Base-by-base conservation (phyloP, 2,329 filamentous ascomycete genomes). In the Penicillium sp. region DNA sequence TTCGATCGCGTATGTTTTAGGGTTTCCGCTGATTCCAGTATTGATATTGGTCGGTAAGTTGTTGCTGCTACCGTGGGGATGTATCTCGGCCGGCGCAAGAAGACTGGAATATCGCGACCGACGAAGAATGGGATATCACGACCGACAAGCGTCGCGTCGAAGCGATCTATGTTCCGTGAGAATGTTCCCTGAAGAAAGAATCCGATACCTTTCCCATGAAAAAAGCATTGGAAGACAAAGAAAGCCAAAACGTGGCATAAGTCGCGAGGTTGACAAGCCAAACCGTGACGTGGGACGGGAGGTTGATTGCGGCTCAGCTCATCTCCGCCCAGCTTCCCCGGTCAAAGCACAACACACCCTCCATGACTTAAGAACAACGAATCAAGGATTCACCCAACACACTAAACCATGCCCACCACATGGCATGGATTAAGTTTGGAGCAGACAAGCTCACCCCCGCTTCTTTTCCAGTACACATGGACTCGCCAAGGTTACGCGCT, bases 401-500 rank as follows among this genome's bases (percentile, higher is more conserved):
- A 6, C n/a, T 24, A 39, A 47, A 31, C 9, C 14, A 78, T 77
- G 75, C 49, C 68, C 49, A 55, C 62, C 37, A 63, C 56, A 61
- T 79, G 77, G 77, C 64, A 69, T 47, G 70, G 67, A 55, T 62
- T 79, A 21, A 66, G 63, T 33, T 60, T 72, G 19, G 52, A 66
- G 16, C 55, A 63, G 10, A 56, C 60, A 49, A 44, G 56, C 39
- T 50, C 66, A 4, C 77, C 77, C 16, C 71, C 72, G 10, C 70
- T 79, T 22, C 71, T 79, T 11, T 76, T 72, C 59, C 74, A 69
- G 51, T 78, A 74, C 54, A 63, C 60, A 13, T 64, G 68, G 56
- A 66, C 68, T 27, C 55, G 64, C 26, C 61, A 68, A 47, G 77
- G 78, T 54, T 86, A 86, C 67, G 75, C 74, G 14, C 68, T 87